phyloP scores from a whole-genome alignment of 2,329 filamentous ascomycete species.

The Metarhizium brunneum region DNA sequence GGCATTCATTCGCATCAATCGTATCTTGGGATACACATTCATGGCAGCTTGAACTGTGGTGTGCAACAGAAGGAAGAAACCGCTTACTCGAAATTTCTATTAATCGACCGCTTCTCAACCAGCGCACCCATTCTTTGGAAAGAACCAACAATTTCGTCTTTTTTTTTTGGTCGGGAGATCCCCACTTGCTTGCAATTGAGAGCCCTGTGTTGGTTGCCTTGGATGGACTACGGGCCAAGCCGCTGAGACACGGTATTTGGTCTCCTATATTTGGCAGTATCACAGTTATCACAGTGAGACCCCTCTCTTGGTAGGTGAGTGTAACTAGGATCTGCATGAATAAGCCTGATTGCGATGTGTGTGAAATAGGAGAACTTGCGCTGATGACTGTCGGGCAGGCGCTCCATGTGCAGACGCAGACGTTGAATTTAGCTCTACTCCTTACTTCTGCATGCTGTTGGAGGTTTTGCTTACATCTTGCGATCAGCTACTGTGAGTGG shows the following conservation, averaged over 20 bases:
- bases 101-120: neutral
- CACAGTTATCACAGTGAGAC: neutral
- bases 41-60: neutral
- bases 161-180: neutral
- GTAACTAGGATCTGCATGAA: neutral
- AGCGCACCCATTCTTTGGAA: neutral
- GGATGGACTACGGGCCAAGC: neutral
- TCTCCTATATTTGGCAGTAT: neutral
- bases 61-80: neutral
- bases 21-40: neutral
- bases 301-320: neutral
- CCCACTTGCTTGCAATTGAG: neutral
- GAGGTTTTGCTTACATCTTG: neutral
- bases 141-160: neutral
- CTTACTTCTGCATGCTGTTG: neutral
- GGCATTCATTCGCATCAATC: neutral
- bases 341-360: neutral
- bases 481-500: neutral
- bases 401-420: too few species aligned
- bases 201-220: neutral
- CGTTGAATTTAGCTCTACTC: neutral
- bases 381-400: neutral
- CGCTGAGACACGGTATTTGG: constrained; percentile 1
- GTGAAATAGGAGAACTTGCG: neutral
- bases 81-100: neutral